Evolutionary conservation across 1,284 basidiomycete species (phyloP).

Genomic region (Puccinia coronata): DNA sequence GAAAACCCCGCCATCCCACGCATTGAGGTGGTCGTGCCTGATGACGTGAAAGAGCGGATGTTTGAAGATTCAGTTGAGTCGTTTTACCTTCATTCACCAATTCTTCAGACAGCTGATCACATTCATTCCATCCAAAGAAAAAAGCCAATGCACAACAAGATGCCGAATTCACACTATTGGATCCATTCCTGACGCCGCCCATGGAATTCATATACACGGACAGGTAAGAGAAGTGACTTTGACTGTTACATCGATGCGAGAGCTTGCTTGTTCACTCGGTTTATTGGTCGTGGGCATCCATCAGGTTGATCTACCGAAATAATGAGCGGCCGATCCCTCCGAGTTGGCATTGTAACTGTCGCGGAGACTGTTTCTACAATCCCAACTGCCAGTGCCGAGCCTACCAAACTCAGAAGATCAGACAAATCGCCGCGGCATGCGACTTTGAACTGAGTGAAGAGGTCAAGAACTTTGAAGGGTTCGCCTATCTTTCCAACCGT

Average conservation of each 20-base stretch:
- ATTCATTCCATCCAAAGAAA: not conserved
- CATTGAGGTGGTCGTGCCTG: constrained; percentile 39
- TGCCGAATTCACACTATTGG: not conserved
- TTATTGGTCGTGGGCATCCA: not conserved
- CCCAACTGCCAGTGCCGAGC: constrained; percentile 24
- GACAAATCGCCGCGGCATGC: not conserved
- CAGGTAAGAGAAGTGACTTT: constrained; percentile 18
- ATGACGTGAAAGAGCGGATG: constrained; percentile 27
- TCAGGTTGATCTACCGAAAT: constrained; percentile 38
- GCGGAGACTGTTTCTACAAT: constrained; percentile 37
- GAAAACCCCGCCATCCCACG: constrained; percentile 40
- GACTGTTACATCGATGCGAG: not conserved
- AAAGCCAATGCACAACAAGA: not conserved
- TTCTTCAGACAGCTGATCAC: not conserved
- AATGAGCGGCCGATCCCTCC: constrained; percentile 31
- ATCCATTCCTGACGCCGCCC: constrained; percentile 35
- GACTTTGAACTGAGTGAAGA: not conserved
- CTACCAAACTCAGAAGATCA: constrained; percentile 15
- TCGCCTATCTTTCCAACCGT: constrained; percentile 33
- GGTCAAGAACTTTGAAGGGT: not conserved
- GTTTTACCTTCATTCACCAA: not conserved
- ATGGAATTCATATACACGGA: constrained; percentile 45
- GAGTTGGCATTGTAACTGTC: constrained; percentile 42
- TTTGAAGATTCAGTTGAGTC: constrained; percentile 21
- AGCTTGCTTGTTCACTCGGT: not conserved